Percentiles rank a stretch among this genome's conserved stretches.
These are phyloP conservation scores for Glycine soja DNA, from an alignment of 306 rosid species.

Conservation along the genomic window DNA sequence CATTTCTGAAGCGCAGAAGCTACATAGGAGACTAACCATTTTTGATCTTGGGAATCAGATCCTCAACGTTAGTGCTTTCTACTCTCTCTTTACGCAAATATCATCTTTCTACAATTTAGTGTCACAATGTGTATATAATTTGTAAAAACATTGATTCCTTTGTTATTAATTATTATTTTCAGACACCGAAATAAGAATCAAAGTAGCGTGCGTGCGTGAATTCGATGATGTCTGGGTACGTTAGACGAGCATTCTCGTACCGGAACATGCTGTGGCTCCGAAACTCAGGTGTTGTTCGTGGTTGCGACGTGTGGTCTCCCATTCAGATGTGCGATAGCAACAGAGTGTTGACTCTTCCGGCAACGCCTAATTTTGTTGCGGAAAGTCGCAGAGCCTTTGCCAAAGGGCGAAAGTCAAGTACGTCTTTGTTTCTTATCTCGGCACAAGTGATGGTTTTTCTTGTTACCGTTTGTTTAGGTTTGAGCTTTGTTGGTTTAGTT, in stretches of 20 bases:
- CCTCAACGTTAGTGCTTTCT: neutral
- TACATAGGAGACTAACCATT: neutral
- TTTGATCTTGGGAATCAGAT: neutral
- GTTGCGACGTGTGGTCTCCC: constrained; percentile 39
- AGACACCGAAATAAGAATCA: constrained; percentile 3
- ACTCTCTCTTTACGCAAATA: neutral
- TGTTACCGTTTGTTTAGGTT: neutral
- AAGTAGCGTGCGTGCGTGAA: neutral
- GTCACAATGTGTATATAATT: neutral
- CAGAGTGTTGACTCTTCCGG: constrained; percentile 49
- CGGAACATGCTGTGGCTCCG: constrained; percentile 61
- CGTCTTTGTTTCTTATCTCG: constrained; percentile 17
- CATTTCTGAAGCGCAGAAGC: neutral
- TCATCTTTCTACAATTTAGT: neutral
- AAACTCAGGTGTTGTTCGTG: constrained; percentile 43
- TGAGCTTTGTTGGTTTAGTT: neutral
- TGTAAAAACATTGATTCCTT: neutral
- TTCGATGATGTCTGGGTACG: constrained; percentile 56
- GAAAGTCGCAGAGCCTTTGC: constrained; percentile 87
- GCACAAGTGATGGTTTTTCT: constrained; percentile 3
- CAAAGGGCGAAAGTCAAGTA: constrained; percentile 88
- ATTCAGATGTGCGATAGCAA: constrained; percentile 29
- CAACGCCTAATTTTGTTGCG: constrained; percentile 44
- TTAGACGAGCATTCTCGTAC: constrained; percentile 64
- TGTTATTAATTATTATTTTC: neutral